Conservation (phyloP, 257 asterid species). For the Nemophila menziesii region DNA sequence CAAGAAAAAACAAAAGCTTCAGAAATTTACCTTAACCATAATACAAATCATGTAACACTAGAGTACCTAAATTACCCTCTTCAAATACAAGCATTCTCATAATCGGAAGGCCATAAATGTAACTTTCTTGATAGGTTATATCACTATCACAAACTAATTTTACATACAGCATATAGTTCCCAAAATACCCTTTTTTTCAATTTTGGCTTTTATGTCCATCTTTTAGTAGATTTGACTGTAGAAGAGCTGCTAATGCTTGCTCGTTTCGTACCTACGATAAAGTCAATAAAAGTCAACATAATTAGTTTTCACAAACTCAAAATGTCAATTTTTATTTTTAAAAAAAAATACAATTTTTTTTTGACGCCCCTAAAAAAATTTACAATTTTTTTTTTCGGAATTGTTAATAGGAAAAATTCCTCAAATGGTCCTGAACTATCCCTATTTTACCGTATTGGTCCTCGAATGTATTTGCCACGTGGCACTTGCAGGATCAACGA, state of each 20-base stretch:
- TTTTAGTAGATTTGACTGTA: conserved; percentile 29
- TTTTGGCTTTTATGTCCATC: conserved; percentile 29
- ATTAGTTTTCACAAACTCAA: neutral
- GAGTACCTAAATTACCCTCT: neutral
- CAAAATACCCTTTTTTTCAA: too few relatives aligned
- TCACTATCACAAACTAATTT: neutral
- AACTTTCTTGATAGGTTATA: too few relatives aligned
- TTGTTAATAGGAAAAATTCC: too few relatives aligned
- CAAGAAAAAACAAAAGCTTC: too few relatives aligned
- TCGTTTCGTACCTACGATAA: conserved; percentile 38
- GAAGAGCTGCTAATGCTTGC: conserved; percentile 38
- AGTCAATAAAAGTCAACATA: conserved; percentile 1
- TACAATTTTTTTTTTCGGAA: too few relatives aligned
- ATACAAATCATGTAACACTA: neutral
- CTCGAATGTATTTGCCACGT: too few relatives aligned
- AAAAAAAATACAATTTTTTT: conserved; percentile 3
- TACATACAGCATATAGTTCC: neutral
- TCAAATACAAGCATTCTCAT: neutral
- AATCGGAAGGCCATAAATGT: neutral
- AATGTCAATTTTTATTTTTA: neutral
- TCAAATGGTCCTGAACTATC: too few relatives aligned
- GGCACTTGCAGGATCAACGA: too few relatives aligned
- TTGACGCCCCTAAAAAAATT: too few relatives aligned
- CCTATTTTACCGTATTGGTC: too few relatives aligned
- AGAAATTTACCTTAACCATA: neutral